Conservation (phyloP, 2,329 filamentous ascomycete genomes). For the Neopestalotiopsis clavispora region DNA sequence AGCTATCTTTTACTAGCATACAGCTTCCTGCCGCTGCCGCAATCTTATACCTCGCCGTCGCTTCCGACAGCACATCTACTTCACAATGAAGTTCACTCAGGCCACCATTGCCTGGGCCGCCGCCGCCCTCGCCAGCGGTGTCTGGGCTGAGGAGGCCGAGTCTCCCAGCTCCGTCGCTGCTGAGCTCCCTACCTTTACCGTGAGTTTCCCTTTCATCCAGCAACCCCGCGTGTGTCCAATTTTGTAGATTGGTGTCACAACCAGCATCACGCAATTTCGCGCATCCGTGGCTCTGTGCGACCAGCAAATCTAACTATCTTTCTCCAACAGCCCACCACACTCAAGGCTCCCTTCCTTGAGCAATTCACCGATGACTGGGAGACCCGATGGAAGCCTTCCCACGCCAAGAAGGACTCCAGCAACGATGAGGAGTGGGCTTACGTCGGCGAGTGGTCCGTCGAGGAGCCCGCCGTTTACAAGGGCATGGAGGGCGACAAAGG, state of each 20-base stretch:
- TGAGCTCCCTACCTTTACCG: slow-evolving; percentile 83
- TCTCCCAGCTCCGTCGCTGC: slow-evolving; percentile 62
- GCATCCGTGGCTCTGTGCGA: not conserved
- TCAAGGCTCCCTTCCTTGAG: slow-evolving; percentile 96
- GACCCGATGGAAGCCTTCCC: slow-evolving; percentile 87
- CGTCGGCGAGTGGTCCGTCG: slow-evolving; percentile 93
- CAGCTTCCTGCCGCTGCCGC: slow-evolving; percentile 14
- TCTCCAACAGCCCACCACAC: slow-evolving; percentile 72
- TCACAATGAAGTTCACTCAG: slow-evolving; percentile 83
- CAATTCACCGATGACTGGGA: slow-evolving; percentile 99
- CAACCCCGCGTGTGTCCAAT: not conserved
- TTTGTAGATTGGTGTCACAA: not conserved
- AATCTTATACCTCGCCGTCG: not conserved
- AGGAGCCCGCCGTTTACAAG: slow-evolving; percentile 89
- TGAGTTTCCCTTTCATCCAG: slow-evolving; percentile 53
- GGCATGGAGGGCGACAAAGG: slow-evolving; percentile 95
- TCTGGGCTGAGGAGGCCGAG: slow-evolving; percentile 64
- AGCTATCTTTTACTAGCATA: slow-evolving; percentile 17
- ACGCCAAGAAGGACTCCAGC: slow-evolving; percentile 90
- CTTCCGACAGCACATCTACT: slow-evolving; percentile 21
- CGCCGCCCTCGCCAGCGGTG: slow-evolving; percentile 72
- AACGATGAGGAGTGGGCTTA: slow-evolving; percentile 97
- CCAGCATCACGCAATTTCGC: not conserved
- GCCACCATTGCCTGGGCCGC: slow-evolving; percentile 78
- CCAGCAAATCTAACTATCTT: not conserved